These are phyloP conservation scores for Coelastrella sp. DNA, from an alignment of 139 green algal genomes.

Conservation along the genomic window DNA sequence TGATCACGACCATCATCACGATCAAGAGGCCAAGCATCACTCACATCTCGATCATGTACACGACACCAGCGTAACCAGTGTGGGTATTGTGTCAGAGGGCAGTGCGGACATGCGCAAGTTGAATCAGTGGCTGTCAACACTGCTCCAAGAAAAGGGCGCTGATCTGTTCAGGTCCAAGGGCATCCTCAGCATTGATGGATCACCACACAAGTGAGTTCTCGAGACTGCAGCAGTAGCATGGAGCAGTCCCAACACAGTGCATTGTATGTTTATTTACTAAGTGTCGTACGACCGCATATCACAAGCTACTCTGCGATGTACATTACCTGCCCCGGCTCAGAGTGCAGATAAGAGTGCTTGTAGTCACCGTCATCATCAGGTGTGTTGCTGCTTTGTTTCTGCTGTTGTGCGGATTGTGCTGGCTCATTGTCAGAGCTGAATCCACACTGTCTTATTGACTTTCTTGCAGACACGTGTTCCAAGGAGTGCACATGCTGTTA, in stretches of 20 bases:
- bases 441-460: neutral
- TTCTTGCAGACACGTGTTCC: slow-evolving; percentile 77
- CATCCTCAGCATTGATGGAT: slow-evolving; percentile 79
- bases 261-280: too few relatives aligned
- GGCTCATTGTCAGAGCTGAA: too few relatives aligned
- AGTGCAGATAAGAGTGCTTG: too few relatives aligned
- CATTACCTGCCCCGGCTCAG: too few relatives aligned
- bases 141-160: slow-evolving; percentile 76
- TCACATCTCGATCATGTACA: slow-evolving; percentile 75
- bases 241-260: neutral
- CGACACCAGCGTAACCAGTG: slow-evolving; percentile 62
- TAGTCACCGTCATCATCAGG: too few relatives aligned
- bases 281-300: too few relatives aligned
- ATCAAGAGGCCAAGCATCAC: slow-evolving; percentile 42
- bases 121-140: slow-evolving; percentile 78
- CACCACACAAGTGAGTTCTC: slow-evolving; percentile 73
- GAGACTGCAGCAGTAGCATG: neutral
- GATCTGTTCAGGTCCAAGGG: slow-evolving; percentile 91
- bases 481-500: slow-evolving; percentile 91
- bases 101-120: slow-evolving; percentile 74
- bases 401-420: too few relatives aligned
- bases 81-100: slow-evolving; percentile 70
- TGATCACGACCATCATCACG: neutral
- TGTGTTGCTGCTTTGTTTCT: too few relatives aligned
- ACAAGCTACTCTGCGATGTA: too few relatives aligned